Evolutionary conservation across 1,284 basidiomycete species (phyloP).

Genomic region (Rhodotorula glutinis): DNA sequence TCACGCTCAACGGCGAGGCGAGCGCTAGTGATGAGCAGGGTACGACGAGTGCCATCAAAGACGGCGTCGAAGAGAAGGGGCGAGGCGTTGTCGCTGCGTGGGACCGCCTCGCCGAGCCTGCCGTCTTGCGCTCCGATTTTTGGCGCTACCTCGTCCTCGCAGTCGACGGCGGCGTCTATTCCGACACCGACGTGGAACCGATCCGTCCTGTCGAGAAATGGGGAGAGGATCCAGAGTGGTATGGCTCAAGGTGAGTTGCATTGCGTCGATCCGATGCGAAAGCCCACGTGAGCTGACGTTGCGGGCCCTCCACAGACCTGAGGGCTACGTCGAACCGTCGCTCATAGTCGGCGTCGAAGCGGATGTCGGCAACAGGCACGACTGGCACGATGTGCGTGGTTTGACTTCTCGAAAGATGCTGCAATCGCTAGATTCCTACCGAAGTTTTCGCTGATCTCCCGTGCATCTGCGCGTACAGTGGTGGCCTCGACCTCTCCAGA

Average conservation of each 20-base stretch:
- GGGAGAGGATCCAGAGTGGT: conserved; percentile 23
- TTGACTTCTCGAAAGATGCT: not conserved
- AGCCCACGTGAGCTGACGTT: not conserved
- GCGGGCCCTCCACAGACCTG: not conserved
- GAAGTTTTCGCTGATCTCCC: no score
- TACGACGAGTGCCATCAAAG: no score
- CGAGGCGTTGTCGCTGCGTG: conserved; percentile 18
- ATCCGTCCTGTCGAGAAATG: conserved; percentile 35
- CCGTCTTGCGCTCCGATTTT: conserved; percentile 37
- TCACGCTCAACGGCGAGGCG: not conserved
- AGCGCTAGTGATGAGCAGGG: no score
- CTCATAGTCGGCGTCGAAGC: conserved; percentile 41
- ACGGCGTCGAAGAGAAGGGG: not conserved
- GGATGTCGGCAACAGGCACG: conserved; percentile 35
- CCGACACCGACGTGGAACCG: conserved; percentile 39
- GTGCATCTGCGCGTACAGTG: conserved; percentile 2
- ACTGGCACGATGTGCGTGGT: conserved; percentile 33
- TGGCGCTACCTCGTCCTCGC: conserved; percentile 41
- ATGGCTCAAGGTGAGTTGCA: conserved; percentile 3
- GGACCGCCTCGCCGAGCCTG: conserved; percentile 15
- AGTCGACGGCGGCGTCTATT: conserved; percentile 40
- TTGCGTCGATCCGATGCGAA: not conserved
- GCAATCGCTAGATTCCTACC: no score
- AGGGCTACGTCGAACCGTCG: conserved; percentile 12
- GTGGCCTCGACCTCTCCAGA: conserved; percentile 40